Base-by-base conservation (phyloP, 208 protist species). In the Trypanosoma scelopori region DNA sequence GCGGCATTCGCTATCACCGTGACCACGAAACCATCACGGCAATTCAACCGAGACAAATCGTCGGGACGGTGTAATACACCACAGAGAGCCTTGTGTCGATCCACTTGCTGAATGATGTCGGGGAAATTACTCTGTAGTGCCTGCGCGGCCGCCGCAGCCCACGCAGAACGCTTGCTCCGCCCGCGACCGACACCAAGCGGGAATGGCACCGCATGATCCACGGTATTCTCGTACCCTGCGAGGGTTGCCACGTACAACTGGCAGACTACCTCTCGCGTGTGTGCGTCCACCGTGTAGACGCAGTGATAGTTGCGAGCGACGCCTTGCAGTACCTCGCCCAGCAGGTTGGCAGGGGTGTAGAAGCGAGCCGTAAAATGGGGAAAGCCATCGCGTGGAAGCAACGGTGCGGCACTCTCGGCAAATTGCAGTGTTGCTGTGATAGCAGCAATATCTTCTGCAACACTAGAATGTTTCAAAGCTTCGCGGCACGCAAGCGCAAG, bases 251-350 rank as follows among this genome's bases (percentile, higher is more conserved):
- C 45, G 37, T 67, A 53, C 57, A 78, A 30, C 25, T 41, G 22
- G 42, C 72, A 78, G 6, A 70, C 42, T 39, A 78, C 48, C 51
- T 65, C 64, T 6, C 59, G 23, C 5, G 39, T 57, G n/a, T 46
- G 7, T 11, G 45, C 11, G 41, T 78, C 72, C 1, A 73, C 23
- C 4, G 58, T 70, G 68, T 91, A 92, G 32, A 13, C 28, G 62
- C 85, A 92, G 15, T 68, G 39, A 58, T 92, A 92, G 50, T 75
- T 84, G 0, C 80, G 65, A 1, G 61, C 59, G 23, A 79, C 48
- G 16, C 82, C 85, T 35, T 89, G 85, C 35, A 92, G 66, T 15
- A 89, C 66, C 60, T 84, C 77, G 1, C 82, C 82, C 2, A 92
- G 70, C 18, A 92, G 63, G 32, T 85, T 75, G 9, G 76, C 68